Percentiles rank a stretch among this genome's conserved stretches.
These are phyloP conservation scores for Phoma herbarum DNA, from an alignment of 2,329 filamentous ascomycete genomes.

Conservation along the genomic window DNA sequence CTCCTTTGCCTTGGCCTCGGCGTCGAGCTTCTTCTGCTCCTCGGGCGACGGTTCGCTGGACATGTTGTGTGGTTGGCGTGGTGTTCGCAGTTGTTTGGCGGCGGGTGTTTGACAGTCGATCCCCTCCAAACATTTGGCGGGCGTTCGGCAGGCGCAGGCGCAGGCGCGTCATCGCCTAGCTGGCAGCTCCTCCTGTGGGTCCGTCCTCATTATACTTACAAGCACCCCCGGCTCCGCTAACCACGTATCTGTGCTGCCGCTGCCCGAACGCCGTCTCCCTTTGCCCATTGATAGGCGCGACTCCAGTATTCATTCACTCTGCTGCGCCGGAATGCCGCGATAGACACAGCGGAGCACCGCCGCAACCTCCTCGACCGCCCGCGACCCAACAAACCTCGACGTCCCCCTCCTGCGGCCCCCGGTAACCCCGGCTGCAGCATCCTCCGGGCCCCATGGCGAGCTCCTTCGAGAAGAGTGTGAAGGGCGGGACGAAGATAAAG, in stretches of 20 bases:
- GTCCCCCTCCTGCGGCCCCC: constrained; percentile 18
- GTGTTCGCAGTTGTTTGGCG: constrained; percentile 10
- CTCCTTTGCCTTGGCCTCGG: constrained; percentile 74
- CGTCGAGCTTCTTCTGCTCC: constrained; percentile 64
- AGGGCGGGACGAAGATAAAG: constrained; percentile 98
- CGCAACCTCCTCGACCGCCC: constrained; percentile 22
- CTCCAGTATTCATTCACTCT: constrained; percentile 28
- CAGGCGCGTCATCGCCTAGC: constrained; percentile 29
- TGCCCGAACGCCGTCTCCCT: constrained; percentile 21
- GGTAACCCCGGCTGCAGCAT: constrained; percentile 20
- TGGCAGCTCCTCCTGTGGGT: constrained; percentile 26
- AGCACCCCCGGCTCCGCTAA: constrained; percentile 22
- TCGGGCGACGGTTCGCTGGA: constrained; percentile 59
- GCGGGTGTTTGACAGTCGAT: constrained; percentile 8
- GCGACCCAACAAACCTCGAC: constrained; percentile 21
- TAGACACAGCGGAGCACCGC: constrained; percentile 34
- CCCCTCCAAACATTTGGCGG: constrained; percentile 15
- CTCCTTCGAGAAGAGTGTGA: constrained; percentile 98
- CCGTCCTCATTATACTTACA: constrained; percentile 15
- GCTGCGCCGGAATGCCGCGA: constrained; percentile 40
- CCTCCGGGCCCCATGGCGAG: constrained; percentile 68
- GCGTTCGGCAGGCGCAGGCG: neutral
- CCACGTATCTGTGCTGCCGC: constrained; percentile 22
- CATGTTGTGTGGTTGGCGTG: constrained; percentile 35
- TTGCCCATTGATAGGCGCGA: constrained; percentile 30